Evolutionary conservation across 2,329 filamentous ascomycete species (phyloP).

Genomic region (Epichloe brachyelytri): DNA sequence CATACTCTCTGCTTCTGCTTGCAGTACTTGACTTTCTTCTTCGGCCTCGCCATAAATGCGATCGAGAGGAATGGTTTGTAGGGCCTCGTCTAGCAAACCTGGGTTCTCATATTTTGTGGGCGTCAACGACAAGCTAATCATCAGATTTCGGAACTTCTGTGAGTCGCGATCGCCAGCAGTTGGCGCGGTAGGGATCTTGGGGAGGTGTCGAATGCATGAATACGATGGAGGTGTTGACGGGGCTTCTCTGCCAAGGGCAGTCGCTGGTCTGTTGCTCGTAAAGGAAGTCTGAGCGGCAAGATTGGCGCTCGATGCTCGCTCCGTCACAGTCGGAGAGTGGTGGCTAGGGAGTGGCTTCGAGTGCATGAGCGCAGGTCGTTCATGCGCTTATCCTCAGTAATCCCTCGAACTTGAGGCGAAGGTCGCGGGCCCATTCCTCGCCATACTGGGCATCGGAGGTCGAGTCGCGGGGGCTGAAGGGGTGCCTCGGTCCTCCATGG

Average conservation of each 20-base stretch:
- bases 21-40: conserved; percentile 78
- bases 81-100: conserved; percentile 80
- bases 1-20: conserved; percentile 79
- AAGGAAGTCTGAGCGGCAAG: conserved; percentile 27
- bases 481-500: conserved; percentile 27
- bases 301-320: conserved; percentile 37
- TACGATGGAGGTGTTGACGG: conserved; percentile 33
- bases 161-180: conserved; percentile 49
- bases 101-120: conserved; percentile 95
- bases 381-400: conserved; percentile 77
- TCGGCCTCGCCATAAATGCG: conserved; percentile 89
- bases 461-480: conserved; percentile 16
- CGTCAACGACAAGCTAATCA: conserved; percentile 75
- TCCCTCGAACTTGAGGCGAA: conserved; percentile 76
- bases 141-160: conserved; percentile 66
- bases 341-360: conserved; percentile 48
- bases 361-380: conserved; percentile 50
- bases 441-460: conserved; percentile 34
- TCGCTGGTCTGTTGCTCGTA: conserved; percentile 31
- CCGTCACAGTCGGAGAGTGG: conserved; percentile 40
- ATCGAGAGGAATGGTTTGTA: conserved; percentile 76
- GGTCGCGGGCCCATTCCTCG: conserved; percentile 64
- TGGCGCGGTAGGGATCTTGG: conserved; percentile 59
- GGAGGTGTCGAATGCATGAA: conserved; percentile 35
- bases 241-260: conserved; percentile 24